Base-by-base conservation (phyloP, 805 yeast genomes). In the Kodamaea neixiangensis region DNA sequence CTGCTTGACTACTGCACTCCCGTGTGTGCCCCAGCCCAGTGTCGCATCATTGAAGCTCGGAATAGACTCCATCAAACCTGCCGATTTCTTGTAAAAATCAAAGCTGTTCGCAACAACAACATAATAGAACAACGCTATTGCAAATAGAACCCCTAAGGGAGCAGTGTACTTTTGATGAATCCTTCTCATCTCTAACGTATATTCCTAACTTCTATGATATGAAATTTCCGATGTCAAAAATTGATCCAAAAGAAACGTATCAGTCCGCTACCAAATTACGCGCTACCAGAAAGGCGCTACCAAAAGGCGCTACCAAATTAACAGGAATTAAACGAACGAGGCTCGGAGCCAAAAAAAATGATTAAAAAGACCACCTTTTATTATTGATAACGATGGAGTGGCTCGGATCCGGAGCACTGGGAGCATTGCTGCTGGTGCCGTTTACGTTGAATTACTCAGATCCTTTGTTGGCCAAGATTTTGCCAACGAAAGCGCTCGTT, bases 401-500 rank as follows among this genome's bases (percentile, higher is more conserved):
- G 69, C 48, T 46, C 7, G 54, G 50, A 25, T 29, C 50, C 33
- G 43, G 52, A 5, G 47, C 44, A 9, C 34, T 51, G 33, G 54
- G 48, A 6, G 40, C 46, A 10, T 46, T 42, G 34, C 20, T 47
- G 20, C 50, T 49, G 46, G 49, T 49, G 46, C 51, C 55, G 34
- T 39, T 42, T 34, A 22, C 41, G 13, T n/a, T 29, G 41, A 63
- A 61, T 47, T 61, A 57, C 40, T 51, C 53, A 5, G 74, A 69
- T 51, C 69, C 71, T 3, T 53, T 66, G 17, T 49, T 69, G 33
- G 51, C 59, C 9, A 58, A 65, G 50, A 57, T 69, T 17, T 44
- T 59, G 13, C 58, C 61, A 6, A 64, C 68, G n/a, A 69, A 67
- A 48, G 62, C 48, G 2, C 34, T 34, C 31, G 43, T 37, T 19